phyloP scores from a whole-genome alignment of 2,329 filamentous ascomycete genomes.

The Mycocentrospora acerina region DNA sequence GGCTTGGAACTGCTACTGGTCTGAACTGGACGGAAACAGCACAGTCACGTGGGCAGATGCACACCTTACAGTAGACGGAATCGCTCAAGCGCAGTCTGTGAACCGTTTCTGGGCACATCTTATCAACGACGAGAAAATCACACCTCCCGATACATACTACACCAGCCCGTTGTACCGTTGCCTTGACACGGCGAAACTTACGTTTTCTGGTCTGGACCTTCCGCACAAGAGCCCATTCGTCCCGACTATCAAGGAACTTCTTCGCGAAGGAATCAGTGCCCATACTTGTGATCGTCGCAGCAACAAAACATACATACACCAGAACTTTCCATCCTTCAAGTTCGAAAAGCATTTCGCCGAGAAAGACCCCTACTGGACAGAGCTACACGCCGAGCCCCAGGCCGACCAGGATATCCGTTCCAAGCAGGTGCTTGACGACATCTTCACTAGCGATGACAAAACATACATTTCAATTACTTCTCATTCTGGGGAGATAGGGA shows the following conservation, averaged over 20 bases:
- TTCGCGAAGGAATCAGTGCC: slow-evolving; percentile 66
- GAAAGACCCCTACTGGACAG: slow-evolving; percentile 56
- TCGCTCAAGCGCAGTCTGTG: slow-evolving; percentile 59
- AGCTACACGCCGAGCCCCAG: slow-evolving; percentile 52
- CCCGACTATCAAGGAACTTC: slow-evolving; percentile 63
- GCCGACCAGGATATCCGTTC: slow-evolving; percentile 53
- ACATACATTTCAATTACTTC: slow-evolving; percentile 57
- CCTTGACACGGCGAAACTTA: slow-evolving; percentile 62
- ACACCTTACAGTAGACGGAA: slow-evolving; percentile 59
- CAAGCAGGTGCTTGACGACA: slow-evolving; percentile 52
- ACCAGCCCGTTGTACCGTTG: slow-evolving; percentile 65
- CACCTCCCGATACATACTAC: slow-evolving; percentile 65
- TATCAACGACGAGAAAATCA: slow-evolving; percentile 53
- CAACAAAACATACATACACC: slow-evolving; percentile 55
- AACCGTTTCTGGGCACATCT: slow-evolving; percentile 61
- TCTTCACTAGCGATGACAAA: slow-evolving; percentile 52
- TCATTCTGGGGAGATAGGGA: slow-evolving; percentile 61
- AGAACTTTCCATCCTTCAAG: slow-evolving; percentile 54
- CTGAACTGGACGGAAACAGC: slow-evolving; percentile 62
- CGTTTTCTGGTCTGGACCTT: slow-evolving; percentile 58
- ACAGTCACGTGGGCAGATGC: slow-evolving; percentile 66
- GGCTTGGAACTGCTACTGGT: slow-evolving; percentile 72
- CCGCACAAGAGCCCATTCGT: slow-evolving; percentile 55
- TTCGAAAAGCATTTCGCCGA: slow-evolving; percentile 66
- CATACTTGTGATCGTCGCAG: slow-evolving; percentile 69